These are phyloP conservation scores for Stromatinia cepivora DNA, from an alignment of 2,329 filamentous ascomycete species.

Conservation along the genomic window DNA sequence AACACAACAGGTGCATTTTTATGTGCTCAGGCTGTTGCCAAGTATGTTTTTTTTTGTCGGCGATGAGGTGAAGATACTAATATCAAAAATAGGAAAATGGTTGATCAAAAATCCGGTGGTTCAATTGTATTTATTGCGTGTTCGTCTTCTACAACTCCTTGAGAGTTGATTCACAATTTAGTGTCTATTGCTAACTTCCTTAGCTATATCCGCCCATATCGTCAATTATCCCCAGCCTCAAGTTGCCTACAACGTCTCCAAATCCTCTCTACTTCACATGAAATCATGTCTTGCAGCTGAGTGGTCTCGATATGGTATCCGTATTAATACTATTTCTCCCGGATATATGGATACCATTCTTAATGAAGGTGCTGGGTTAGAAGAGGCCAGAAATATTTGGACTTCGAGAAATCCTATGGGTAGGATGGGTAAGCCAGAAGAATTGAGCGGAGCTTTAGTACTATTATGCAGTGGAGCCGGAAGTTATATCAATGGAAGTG, in stretches of 20 bases:
- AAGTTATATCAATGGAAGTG: constrained; percentile 57
- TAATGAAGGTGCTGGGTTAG: constrained; percentile 63
- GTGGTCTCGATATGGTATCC: constrained; percentile 69
- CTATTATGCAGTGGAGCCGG: constrained; percentile 61
- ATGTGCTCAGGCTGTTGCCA: constrained; percentile 62
- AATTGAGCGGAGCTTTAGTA: constrained; percentile 62
- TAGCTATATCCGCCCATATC: constrained; percentile 66
- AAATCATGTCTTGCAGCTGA: constrained; percentile 68
- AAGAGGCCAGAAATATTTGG: constrained; percentile 56
- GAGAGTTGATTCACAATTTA: too few species aligned
- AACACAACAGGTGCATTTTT: constrained; percentile 72
- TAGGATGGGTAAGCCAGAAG: constrained; percentile 63
- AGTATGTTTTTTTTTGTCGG: constrained; percentile 46
- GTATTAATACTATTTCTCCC: constrained; percentile 69
- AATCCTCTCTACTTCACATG: constrained; percentile 64
- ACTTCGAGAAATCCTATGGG: constrained; percentile 59
- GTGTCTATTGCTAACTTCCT: constrained; percentile 40
- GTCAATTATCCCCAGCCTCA: constrained; percentile 61
- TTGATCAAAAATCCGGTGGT: constrained; percentile 48
- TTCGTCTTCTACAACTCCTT: not conserved
- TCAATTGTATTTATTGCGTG: constrained; percentile 65
- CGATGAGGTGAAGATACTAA: not conserved
- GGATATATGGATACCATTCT: constrained; percentile 67
- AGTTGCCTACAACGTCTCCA: constrained; percentile 69
- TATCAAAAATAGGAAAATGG: constrained; percentile 15